A percentile compares a stretch with the other conserved stretches of the same genome.
Conservation (phyloP, 768 basidiomycete species). For the Lactarius pseudohatsudake region DNA sequence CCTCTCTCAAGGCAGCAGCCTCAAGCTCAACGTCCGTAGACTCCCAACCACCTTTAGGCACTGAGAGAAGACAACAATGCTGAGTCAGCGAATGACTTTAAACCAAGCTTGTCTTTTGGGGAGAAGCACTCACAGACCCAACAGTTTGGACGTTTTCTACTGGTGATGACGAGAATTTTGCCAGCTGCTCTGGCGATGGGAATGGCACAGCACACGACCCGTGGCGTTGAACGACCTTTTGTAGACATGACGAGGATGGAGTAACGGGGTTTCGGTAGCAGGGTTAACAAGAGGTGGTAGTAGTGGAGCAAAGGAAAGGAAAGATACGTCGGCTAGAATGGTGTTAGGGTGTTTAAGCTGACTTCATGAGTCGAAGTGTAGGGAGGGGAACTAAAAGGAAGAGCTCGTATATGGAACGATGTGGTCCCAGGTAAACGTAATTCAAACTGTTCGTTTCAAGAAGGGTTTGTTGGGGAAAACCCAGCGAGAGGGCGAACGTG, state of each 20-base stretch:
- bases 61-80: slow-evolving; percentile 40
- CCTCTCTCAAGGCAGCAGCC: slow-evolving; percentile 88
- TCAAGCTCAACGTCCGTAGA: slow-evolving; percentile 76
- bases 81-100: slow-evolving; percentile 24
- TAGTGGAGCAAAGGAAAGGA: slow-evolving; percentile 2
- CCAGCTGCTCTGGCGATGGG: slow-evolving; percentile 72
- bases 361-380: slow-evolving; percentile 27
- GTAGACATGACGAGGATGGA: slow-evolving; percentile 35
- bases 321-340: slow-evolving; percentile 2
- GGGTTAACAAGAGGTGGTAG: slow-evolving; percentile 9
- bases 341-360: slow-evolving; percentile 23
- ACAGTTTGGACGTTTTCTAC: slow-evolving; percentile 72
- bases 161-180: slow-evolving; percentile 82
- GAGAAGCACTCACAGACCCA: slow-evolving; percentile 81
- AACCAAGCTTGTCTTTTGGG: slow-evolving; percentile 6
- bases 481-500: neutral
- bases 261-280: slow-evolving; percentile 9
- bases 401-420: slow-evolving; percentile 15
- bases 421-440: slow-evolving; percentile 22
- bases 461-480: neutral
- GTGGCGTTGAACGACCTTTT: slow-evolving; percentile 78
- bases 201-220: slow-evolving; percentile 89
- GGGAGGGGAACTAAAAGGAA: slow-evolving; percentile 4
- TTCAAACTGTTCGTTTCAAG: neutral
- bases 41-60: slow-evolving; percentile 95